These are phyloP conservation scores for Microbotryum lychnidis-dioicae DNA, from an alignment of 1,284 basidiomycete genomes.

Conservation along the genomic window DNA sequence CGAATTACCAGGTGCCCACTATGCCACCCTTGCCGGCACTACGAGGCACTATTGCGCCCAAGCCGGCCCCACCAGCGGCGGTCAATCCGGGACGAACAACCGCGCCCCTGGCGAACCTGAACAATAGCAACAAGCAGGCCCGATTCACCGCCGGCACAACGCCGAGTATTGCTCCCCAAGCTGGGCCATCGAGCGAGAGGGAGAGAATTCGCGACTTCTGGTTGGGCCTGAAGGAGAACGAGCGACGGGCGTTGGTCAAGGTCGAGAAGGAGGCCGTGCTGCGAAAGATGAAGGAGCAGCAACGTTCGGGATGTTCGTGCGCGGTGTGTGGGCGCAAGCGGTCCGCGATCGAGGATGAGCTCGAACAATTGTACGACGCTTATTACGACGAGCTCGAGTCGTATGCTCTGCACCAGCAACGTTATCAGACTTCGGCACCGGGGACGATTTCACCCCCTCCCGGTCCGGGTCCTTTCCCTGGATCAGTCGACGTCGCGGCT, in stretches of 20 bases:
- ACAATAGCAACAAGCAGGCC: neutral
- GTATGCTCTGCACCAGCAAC: conserved; percentile 95
- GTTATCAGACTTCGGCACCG: conserved; percentile 68
- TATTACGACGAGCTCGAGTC: conserved; percentile 99
- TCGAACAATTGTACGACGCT: conserved; percentile 97
- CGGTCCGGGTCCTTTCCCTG: conserved; percentile 95
- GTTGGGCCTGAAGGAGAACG: conserved; percentile 78
- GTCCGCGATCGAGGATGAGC: conserved; percentile 97
- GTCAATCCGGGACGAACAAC: neutral
- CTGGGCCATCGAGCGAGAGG: conserved; percentile 68
- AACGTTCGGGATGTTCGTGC: conserved; percentile 89
- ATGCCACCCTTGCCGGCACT: conserved; percentile 2
- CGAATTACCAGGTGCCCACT: neutral
- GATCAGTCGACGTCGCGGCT: conserved; percentile 65
- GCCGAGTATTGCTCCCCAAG: conserved; percentile 15
- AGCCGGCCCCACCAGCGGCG: no score
- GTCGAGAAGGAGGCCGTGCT: conserved; percentile 96
- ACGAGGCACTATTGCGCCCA: neutral
- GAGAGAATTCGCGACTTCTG: conserved; percentile 97
- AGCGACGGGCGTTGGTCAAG: conserved; percentile 81
- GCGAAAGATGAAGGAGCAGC: conserved; percentile 98
- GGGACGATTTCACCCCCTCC: conserved; percentile 80
- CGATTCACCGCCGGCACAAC: neutral
- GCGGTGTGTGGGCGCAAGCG: conserved; percentile 95
- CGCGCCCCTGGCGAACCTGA: neutral